phyloP scores from a whole-genome alignment of 345 rosid genomes.

The Chamaenerion angustifolium region DNA sequence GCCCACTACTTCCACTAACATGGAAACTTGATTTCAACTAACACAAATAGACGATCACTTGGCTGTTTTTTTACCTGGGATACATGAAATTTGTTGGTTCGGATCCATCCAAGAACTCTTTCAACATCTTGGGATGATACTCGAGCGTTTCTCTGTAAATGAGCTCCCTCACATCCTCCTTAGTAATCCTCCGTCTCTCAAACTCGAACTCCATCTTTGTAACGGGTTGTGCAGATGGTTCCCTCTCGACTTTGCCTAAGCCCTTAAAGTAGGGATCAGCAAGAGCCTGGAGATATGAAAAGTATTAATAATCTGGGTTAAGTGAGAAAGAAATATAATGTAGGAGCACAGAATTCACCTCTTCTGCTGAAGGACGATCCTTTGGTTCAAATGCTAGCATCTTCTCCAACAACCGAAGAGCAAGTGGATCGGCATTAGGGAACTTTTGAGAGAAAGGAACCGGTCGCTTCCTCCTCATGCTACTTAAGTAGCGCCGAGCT shows the following conservation, averaged over 20 bases:
- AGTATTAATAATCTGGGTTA: slow-evolving; percentile 5
- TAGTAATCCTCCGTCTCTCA: slow-evolving; percentile 91
- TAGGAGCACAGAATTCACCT: slow-evolving; percentile 27
- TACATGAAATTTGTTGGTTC: slow-evolving; percentile 89
- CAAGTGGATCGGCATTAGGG: slow-evolving; percentile 83
- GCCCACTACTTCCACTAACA: too few relatives aligned
- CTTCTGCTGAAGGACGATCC: slow-evolving; percentile 84
- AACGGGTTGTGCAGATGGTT: slow-evolving; percentile 89
- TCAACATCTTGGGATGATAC: slow-evolving; percentile 91
- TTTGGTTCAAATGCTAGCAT: slow-evolving; percentile 91
- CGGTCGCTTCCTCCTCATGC: slow-evolving; percentile 85
- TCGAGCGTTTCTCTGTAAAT: slow-evolving; percentile 83
- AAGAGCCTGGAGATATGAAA: slow-evolving; percentile 44
- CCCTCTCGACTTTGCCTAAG: slow-evolving; percentile 84
- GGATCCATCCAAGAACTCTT: slow-evolving; percentile 73
- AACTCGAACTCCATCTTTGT: slow-evolving; percentile 91
- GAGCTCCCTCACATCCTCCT: slow-evolving; percentile 89
- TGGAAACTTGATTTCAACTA: too few relatives aligned
- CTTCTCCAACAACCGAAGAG: slow-evolving; percentile 68
- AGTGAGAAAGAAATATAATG: slow-evolving; percentile 4
- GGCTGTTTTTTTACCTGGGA: slow-evolving; percentile 47
- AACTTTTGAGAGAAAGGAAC: slow-evolving; percentile 71
- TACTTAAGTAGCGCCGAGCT: slow-evolving; percentile 83
- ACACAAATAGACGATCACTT: too few relatives aligned
- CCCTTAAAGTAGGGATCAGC: slow-evolving; percentile 89